phyloP scores from a whole-genome alignment of 176 grass and related monocot species.

The Bromus sterilis region DNA sequence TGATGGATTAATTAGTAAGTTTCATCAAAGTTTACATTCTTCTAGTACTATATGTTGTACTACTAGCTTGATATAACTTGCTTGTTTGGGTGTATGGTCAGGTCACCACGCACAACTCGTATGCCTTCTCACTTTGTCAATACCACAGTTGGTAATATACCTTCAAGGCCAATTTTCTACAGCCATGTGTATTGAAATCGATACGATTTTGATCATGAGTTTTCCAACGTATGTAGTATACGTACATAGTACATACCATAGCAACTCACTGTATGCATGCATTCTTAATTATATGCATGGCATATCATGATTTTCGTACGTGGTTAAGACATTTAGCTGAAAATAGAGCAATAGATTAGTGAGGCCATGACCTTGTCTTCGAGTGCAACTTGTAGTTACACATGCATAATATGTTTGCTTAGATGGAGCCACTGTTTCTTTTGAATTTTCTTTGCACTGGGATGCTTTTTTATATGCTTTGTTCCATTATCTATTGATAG shows the following conservation, averaged over 20 bases:
- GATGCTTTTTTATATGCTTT: too few species aligned
- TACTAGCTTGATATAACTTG: not conserved
- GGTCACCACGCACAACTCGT: not conserved
- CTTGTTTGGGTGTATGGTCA: not conserved
- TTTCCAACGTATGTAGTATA: not conserved
- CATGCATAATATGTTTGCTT: not conserved
- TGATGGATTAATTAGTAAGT: not conserved
- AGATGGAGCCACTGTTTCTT: not conserved
- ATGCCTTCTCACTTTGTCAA: too few species aligned
- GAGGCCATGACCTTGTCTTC: not conserved
- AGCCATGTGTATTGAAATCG: not conserved
- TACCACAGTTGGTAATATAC: not conserved
- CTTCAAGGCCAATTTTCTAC: not conserved
- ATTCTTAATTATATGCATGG: not conserved
- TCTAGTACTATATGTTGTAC: not conserved
- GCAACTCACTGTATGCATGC: not conserved
- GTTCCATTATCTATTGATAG: too few species aligned
- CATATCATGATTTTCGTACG: not conserved
- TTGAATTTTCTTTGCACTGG: too few species aligned
- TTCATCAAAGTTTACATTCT: not conserved
- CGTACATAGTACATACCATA: too few species aligned
- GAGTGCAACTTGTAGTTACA: not conserved
- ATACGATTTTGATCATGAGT: not conserved
- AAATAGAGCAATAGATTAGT: too few species aligned
- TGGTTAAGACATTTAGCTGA: not conserved